A percentile compares a stretch with the other conserved stretches of the same genome.
These are phyloP conservation scores for Allomyces javanicus DNA, from an alignment of 192 early-diverging fungal genomes.

Conservation along the genomic window DNA sequence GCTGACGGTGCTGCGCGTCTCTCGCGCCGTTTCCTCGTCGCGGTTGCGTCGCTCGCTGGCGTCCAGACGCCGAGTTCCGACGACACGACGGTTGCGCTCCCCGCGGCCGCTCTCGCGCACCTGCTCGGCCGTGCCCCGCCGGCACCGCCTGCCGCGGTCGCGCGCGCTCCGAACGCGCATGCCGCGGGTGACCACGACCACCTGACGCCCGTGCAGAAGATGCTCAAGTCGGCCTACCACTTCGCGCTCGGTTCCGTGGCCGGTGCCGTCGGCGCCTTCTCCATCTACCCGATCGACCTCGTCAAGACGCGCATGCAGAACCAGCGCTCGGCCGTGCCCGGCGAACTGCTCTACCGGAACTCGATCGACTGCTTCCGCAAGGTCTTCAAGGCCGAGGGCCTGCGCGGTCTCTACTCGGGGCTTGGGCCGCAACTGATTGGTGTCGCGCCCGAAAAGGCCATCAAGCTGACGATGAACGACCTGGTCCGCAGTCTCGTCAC, in stretches of 20 bases:
- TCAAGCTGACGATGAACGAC: slow-evolving; percentile 95
- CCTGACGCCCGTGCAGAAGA: slow-evolving; percentile 16
- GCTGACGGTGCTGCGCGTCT: neutral
- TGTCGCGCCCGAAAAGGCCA: slow-evolving; percentile 96
- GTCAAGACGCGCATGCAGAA: slow-evolving; percentile 99
- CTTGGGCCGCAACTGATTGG: slow-evolving; percentile 79
- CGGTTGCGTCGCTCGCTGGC: neutral
- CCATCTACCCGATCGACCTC: slow-evolving; percentile 92
- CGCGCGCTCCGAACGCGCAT: neutral
- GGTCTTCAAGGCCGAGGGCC: slow-evolving; percentile 78
- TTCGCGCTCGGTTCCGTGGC: slow-evolving; percentile 71
- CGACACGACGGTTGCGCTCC: neutral
- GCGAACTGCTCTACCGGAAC: slow-evolving; percentile 85
- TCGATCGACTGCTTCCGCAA: slow-evolving; percentile 89
- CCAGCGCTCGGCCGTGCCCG: slow-evolving; percentile 74
- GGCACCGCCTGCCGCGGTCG: neutral
- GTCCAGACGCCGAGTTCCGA: slow-evolving; percentile 2
- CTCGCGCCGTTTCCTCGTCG: neutral
- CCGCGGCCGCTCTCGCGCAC: neutral
- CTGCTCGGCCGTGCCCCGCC: neutral
- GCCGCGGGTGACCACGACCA: neutral
- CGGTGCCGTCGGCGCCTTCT: slow-evolving; percentile 82
- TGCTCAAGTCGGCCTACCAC: slow-evolving; percentile 38
- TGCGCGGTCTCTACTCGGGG: slow-evolving; percentile 76
- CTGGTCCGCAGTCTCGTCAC: slow-evolving; percentile 51